Evolutionary conservation across 805 yeast genomes (phyloP), one percentile per base, ranked within the genome.

Genomic region (Millerago galiae): DNA sequence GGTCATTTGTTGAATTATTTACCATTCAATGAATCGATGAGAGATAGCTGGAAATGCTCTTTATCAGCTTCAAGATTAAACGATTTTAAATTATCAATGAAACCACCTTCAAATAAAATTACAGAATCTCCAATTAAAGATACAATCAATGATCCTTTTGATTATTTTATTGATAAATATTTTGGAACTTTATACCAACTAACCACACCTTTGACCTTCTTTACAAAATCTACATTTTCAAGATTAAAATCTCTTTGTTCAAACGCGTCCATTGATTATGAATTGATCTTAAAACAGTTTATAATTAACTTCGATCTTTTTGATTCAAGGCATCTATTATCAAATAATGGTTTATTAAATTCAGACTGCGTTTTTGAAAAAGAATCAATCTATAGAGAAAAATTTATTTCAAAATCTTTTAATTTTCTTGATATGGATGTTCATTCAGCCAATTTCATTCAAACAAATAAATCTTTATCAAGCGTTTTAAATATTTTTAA

Each of bases 151-250:
- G 59, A 56, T 31, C 61, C 61, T 40, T 56, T 56, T 38, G 60
- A 55, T 31, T 56, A 57, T 36, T 52, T 57, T 35, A 35, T 50
- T 16, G 54, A 54, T 4, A 64, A 61, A 41, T 69, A 69, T 40
- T 66, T 62, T 38, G 63, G 61, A 6, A 54, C 61, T 5, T 48
- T 69, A 7, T 69, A 62, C 43, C 54, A 59, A 12, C 36, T 63
- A 5, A 55, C 61, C n/a, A 53, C 62, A 0, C 68, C 71, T 3
- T 33, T 67, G 16, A 65, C 66, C 0, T 65, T 64, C 54, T 62
- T 72, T 60, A 59, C 65, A 6, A 78, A 78, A 48, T 74, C 81
- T 0, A 70, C 75, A 5, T 56, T 78, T 31, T 56, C 72, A 11
- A 58, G 81, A 40, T 58, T 76, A 38, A 63, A 59, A 37, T 67